Percentiles rank a stretch among this genome's conserved stretches.
Conservation (phyloP, 2,329 filamentous ascomycete species). For the Cordyceps pruinosa region DNA sequence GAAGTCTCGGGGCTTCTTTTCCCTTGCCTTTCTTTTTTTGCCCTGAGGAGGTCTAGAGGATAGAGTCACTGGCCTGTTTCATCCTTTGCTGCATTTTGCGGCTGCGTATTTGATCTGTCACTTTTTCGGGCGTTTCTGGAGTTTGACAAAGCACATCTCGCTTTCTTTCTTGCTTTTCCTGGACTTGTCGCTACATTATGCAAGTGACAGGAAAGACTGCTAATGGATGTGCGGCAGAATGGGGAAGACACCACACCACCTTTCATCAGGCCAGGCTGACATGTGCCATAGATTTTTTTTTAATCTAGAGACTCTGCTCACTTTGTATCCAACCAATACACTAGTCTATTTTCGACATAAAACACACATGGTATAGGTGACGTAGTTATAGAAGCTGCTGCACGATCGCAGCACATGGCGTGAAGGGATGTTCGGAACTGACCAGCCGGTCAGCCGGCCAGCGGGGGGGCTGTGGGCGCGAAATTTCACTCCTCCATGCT, state of each 20-base stretch:
- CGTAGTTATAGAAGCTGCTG: not conserved
- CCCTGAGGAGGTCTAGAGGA: not conserved
- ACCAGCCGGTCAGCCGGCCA: too few species aligned
- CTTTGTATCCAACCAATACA: not conserved
- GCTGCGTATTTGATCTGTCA: not conserved
- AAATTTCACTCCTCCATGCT: not conserved
- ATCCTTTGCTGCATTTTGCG: not conserved
- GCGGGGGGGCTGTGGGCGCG: not conserved
- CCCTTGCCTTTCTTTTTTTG: not conserved
- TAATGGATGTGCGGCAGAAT: not conserved
- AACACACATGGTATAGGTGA: not conserved
- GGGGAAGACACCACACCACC: not conserved
- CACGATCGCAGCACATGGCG: not conserved
- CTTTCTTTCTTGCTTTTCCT: not conserved
- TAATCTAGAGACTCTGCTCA: not conserved
- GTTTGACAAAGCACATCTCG: not conserved
- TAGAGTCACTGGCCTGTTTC: not conserved
- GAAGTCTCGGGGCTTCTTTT: not conserved
- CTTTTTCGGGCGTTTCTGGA: not conserved
- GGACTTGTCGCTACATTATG: not conserved
- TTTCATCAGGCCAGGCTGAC: not conserved
- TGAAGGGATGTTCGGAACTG: not conserved
- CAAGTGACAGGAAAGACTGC: not conserved
- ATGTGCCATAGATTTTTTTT: not conserved
- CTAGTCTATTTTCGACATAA: not conserved